Percentiles rank a stretch among this genome's conserved stretches.
phyloP scores from a whole-genome alignment of 495 filamentous ascomycete genomes.

The Letharia lupina region DNA sequence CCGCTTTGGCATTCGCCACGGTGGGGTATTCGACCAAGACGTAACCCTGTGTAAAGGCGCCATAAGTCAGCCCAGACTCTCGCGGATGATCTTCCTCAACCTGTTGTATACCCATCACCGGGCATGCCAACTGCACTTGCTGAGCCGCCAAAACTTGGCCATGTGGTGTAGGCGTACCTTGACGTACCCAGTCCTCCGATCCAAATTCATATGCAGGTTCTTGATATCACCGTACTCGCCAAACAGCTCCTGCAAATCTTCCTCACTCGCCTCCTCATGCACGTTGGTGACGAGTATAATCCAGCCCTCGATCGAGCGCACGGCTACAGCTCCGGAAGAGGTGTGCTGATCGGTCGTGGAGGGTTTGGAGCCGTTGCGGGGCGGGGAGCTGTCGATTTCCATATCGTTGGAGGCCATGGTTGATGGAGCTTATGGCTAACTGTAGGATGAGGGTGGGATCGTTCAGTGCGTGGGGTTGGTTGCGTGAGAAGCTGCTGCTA shows the following conservation, averaged over 20 bases:
- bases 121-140: neutral
- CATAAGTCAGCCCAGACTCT: neutral
- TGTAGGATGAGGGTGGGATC: too few relatives aligned
- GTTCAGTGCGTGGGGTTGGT: too few relatives aligned
- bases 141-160: neutral
- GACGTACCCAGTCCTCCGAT: conserved; percentile 92
- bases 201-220: conserved; percentile 91
- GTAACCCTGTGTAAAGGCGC: conserved; percentile 57
- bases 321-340: conserved; percentile 71
- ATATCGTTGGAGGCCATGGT: conserved; percentile 65
- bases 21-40: conserved; percentile 90
- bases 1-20: conserved; percentile 71
- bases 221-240: conserved; percentile 96
- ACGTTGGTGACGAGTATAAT: conserved; percentile 95
- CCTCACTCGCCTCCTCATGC: conserved; percentile 95
- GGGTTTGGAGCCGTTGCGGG: conserved; percentile 41
- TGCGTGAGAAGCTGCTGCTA: too few relatives aligned
- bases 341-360: conserved; percentile 62
- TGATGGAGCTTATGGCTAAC: neutral
- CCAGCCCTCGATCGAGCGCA: conserved; percentile 98
- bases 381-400: conserved; percentile 60
- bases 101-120: neutral
- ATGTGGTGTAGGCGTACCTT: conserved; percentile 54
- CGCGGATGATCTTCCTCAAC: neutral
- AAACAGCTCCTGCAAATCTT: conserved; percentile 89